Base-by-base conservation (phyloP, 164 flowering plant species). In the Aristolochia californica region DNA sequence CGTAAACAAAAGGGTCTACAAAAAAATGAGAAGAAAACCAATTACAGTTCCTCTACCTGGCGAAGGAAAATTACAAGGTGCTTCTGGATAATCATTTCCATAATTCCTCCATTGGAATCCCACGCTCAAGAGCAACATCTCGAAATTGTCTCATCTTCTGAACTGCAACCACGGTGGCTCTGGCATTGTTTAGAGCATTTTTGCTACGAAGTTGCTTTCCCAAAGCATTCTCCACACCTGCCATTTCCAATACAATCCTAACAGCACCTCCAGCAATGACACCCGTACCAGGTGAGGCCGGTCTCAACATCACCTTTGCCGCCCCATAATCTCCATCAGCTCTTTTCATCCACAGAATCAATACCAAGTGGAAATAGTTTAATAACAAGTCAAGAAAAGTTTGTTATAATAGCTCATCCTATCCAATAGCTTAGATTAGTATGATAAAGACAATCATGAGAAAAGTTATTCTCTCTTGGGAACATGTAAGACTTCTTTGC, bases 231-330 rank as follows among this genome's bases (percentile, higher is more conserved):
- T 87, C 84, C 22, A 93, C 88, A 13, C 99, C 97, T 5, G 99
- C 99, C 96, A 89, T 78, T 70, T 93, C 99, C 0, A 93, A 68
- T 20, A 89, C 96, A 47, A 82, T 79, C 59, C 94, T 77, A 34
- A 93, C 97, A 24, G 99, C 76, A 48, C 99, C 97, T 25, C 99
- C 99, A 38, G 99, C 99, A 72, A 85, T 83, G 30, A 93, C 97
- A 48, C 99, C 99, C 12, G 96, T 87, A 71, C 99, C 99, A 5
- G 97, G 96, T 38, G 88, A 78, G 59, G 97, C 97, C n/a, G 97
- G 99, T 62, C 99, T 76, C 44, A 93, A 88, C 99, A 93, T 93
- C 77, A 93, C 99, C 75, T 68, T 81, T 1, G 99, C 99, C 40
- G 97, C 99, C 54, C 97, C 96, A 62, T 69, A 89, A 47, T 87